These are phyloP conservation scores for Mariannaea sp. DNA, from an alignment of 2,329 filamentous ascomycete genomes.

Conservation along the genomic window DNA sequence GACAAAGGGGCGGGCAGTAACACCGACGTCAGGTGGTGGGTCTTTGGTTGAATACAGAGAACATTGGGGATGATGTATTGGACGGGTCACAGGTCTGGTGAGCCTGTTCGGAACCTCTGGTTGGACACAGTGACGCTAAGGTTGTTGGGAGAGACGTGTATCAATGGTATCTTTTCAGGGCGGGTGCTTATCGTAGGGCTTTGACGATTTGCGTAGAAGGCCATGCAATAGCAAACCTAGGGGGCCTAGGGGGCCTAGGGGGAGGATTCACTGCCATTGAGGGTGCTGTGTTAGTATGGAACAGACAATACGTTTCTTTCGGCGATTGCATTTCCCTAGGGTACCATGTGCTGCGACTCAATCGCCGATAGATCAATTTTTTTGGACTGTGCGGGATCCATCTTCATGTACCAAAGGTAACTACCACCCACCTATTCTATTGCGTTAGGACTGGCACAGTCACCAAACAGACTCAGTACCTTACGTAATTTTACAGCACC, in stretches of 20 bases:
- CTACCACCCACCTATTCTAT: too few species aligned
- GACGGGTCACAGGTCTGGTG: constrained; percentile 31
- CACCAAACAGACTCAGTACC: too few species aligned
- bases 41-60: constrained; percentile 27
- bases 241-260: too few species aligned
- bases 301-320: neutral
- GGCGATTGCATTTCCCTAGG: constrained; percentile 1
- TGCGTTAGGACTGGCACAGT: too few species aligned
- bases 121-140: constrained; percentile 38
- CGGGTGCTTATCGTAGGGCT: constrained; percentile 6
- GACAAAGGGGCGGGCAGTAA: constrained; percentile 38
- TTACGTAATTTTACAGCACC: too few species aligned
- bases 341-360: neutral
- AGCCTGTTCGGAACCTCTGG: constrained; percentile 33
- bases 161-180: neutral
- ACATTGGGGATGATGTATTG: constrained; percentile 32
- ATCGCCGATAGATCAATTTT: neutral
- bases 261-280: neutral
- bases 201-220: neutral
- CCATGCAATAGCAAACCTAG: neutral
- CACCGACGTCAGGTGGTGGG: constrained; percentile 38
- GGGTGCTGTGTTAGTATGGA: neutral
- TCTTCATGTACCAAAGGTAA: too few species aligned
- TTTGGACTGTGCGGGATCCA: neutral
- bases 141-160: constrained; percentile 14